These are phyloP conservation scores for Volvox reticuliferus DNA, from an alignment of 139 green algal species.

Conservation along the genomic window DNA sequence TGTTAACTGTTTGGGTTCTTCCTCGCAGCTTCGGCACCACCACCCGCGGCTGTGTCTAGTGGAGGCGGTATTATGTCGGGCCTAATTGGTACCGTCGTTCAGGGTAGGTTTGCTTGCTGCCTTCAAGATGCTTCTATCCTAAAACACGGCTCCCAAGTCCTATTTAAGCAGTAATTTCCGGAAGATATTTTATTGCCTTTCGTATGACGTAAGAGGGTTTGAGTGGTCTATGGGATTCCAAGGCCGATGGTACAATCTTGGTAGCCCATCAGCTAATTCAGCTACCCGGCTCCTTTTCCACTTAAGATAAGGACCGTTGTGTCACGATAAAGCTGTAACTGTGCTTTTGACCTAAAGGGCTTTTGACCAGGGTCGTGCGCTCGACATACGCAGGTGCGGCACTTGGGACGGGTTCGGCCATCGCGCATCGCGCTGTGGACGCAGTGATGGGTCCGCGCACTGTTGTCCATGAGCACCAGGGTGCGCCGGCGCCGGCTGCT, in stretches of 20 bases:
- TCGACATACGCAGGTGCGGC: slow-evolving; percentile 75
- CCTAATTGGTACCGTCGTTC: slow-evolving; percentile 83
- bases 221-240: too few relatives aligned
- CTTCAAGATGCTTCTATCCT: background rate
- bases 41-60: slow-evolving; percentile 50
- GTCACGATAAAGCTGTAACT: too few relatives aligned
- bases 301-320: too few relatives aligned
- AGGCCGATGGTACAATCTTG: too few relatives aligned
- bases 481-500: slow-evolving; percentile 34
- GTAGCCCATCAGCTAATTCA: too few relatives aligned
- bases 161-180: too few relatives aligned
- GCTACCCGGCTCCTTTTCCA: too few relatives aligned
- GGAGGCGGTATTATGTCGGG: slow-evolving; percentile 87
- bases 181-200: too few relatives aligned
- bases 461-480: slow-evolving; percentile 57
- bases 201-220: too few relatives aligned
- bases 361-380: too few relatives aligned
- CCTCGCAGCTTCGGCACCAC: slow-evolving; percentile 43
- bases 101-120: slow-evolving; percentile 58
- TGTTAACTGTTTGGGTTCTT: background rate
- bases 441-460: slow-evolving; percentile 73
- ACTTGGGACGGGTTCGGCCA: slow-evolving; percentile 84
- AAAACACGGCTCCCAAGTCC: too few relatives aligned
- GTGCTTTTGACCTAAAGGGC: too few relatives aligned
- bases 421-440: slow-evolving; percentile 92